A percentile compares a stretch with the other conserved stretches of the same genome.
These are phyloP conservation scores for Chaetomium cochliodes DNA, from an alignment of 495 filamentous ascomycete genomes.

Conservation along the genomic window DNA sequence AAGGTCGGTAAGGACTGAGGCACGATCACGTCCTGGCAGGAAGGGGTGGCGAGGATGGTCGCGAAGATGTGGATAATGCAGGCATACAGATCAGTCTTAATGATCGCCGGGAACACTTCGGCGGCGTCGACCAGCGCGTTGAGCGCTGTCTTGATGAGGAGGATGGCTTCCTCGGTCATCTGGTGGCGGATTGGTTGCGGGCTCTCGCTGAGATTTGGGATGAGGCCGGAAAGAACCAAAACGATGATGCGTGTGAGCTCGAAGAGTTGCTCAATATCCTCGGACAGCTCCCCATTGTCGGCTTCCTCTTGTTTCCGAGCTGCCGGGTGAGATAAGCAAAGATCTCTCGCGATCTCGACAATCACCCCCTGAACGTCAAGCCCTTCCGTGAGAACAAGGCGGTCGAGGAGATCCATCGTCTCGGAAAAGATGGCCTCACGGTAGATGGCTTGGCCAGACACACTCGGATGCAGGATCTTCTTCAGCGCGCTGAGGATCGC, in stretches of 20 bases:
- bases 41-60: constrained; percentile 81
- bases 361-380: constrained; percentile 88
- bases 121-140: constrained; percentile 90
- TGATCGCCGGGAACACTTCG: constrained; percentile 91
- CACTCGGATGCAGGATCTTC: constrained; percentile 91
- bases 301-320: constrained; percentile 66
- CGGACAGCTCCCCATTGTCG: constrained; percentile 73
- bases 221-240: constrained; percentile 77
- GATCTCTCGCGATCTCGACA: constrained; percentile 84
- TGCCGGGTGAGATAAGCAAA: constrained; percentile 87
- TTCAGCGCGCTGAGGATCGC: constrained; percentile 88
- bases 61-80: constrained; percentile 96
- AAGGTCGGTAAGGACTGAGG: constrained; percentile 90
- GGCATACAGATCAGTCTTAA: constrained; percentile 93
- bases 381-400: constrained; percentile 87
- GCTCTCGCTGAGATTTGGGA: constrained; percentile 81
- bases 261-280: constrained; percentile 97
- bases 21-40: constrained; percentile 83
- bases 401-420: constrained; percentile 91
- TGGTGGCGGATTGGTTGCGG: constrained; percentile 68
- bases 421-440: constrained; percentile 94
- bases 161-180: constrained; percentile 76
- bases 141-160: constrained; percentile 75
- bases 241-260: constrained; percentile 95
- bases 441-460: constrained; percentile 94